Conservation (phyloP, 1,139 yeast species). For the Geotrichum phurueaensis region DNA sequence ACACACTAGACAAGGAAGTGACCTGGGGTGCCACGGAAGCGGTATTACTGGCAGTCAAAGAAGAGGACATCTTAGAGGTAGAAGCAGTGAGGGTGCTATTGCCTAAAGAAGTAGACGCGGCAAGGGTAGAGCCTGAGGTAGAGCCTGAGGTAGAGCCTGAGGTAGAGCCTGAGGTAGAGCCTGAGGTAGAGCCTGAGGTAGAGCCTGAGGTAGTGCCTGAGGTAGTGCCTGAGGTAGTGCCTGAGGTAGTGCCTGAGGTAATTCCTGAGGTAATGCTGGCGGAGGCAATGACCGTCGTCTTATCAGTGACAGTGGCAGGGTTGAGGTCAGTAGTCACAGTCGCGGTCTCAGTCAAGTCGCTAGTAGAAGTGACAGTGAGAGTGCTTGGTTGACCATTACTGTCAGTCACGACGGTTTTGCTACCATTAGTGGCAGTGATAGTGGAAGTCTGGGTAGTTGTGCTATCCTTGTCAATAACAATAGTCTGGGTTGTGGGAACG, state of each 20-base stretch:
- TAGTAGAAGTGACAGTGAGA: conserved; percentile 6
- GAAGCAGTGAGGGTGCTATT: conserved; percentile 37
- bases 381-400: not conserved
- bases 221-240: too few species aligned
- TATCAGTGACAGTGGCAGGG: not conserved
- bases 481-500: not conserved
- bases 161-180: too few species aligned
- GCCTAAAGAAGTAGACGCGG: not conserved
- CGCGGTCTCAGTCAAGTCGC: not conserved
- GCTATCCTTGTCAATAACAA: not conserved
- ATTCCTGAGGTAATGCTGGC: too few species aligned
- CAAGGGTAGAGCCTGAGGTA: too few species aligned
- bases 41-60: not conserved
- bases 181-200: too few species aligned
- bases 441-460: not conserved
- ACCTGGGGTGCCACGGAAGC: not conserved
- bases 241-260: too few species aligned
- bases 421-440: not conserved
- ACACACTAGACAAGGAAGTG: not conserved
- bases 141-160: too few species aligned
- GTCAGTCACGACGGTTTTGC: not conserved
- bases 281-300: not conserved
- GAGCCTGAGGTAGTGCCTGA: too few species aligned
- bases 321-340: not conserved
- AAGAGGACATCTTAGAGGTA: conserved; percentile 23